These are phyloP conservation scores for Skeletonema potamos DNA, from an alignment of 108 stramenopile species.

Conservation along the genomic window DNA sequence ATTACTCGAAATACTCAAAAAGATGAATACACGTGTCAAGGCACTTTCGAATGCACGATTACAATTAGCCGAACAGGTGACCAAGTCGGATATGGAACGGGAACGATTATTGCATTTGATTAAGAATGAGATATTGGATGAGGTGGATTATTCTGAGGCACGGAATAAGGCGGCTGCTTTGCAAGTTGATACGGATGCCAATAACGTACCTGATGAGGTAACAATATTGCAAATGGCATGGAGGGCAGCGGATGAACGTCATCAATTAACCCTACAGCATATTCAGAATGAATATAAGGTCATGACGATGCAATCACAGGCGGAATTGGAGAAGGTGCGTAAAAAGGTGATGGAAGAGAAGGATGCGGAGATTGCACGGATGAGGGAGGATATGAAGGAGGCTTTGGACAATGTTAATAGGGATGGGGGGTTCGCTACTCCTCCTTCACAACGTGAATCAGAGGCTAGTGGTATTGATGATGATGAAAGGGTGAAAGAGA, in stretches of 20 bases:
- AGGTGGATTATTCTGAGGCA: slow-evolving; percentile 45
- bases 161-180: slow-evolving; percentile 8
- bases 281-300: slow-evolving; percentile 65
- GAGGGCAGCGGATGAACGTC: slow-evolving; percentile 59
- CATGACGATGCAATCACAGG: slow-evolving; percentile 43
- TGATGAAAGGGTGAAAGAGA: slow-evolving; percentile 4
- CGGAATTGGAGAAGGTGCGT: slow-evolving; percentile 56
- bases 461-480: slow-evolving; percentile 23
- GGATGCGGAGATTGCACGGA: slow-evolving; percentile 33
- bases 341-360: slow-evolving; percentile 31
- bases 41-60: slow-evolving; percentile 50
- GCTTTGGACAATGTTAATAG: slow-evolving; percentile 19
- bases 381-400: slow-evolving; percentile 47
- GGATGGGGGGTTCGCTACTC: slow-evolving; percentile 28
- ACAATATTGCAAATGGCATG: slow-evolving; percentile 59
- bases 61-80: slow-evolving; percentile 62
- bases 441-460: not conserved
- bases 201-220: slow-evolving; percentile 37
- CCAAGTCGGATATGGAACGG: slow-evolving; percentile 56
- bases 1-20: slow-evolving; percentile 74
- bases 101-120: slow-evolving; percentile 53
- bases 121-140: slow-evolving; percentile 59
- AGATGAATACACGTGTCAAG: slow-evolving; percentile 86
- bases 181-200: not conserved
- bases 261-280: slow-evolving; percentile 54